phyloP scores from a whole-genome alignment of 257 asterid species.

The Buddleja alternifolia region DNA sequence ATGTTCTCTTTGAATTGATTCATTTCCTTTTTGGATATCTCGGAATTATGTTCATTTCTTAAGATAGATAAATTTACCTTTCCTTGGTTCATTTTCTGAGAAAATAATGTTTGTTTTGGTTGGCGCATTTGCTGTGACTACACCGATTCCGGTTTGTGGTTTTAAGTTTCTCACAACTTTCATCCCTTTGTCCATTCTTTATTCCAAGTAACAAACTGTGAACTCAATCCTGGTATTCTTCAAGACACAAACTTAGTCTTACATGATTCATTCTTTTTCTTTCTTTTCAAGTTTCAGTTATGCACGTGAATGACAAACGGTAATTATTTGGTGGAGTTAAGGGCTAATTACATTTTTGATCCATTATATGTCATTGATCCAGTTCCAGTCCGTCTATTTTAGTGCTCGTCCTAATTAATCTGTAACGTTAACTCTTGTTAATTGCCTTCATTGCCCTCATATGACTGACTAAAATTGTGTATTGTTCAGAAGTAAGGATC shows the following conservation, averaged over 20 bases:
- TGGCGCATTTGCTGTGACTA: neutral
- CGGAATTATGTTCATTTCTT: neutral
- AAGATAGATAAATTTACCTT: no score
- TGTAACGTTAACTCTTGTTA: no score
- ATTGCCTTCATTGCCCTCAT: no score
- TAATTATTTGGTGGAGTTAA: no score
- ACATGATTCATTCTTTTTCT: neutral
- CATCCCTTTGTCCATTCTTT: neutral
- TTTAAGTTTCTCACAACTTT: neutral
- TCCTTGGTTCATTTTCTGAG: no score
- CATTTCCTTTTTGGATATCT: neutral
- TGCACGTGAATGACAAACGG: neutral
- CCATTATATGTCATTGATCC: no score
- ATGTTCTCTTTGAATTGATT: neutral
- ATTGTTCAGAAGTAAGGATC: no score
- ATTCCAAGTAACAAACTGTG: constrained; percentile 71
- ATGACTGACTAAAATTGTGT: no score
- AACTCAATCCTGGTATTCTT: constrained; percentile 86
- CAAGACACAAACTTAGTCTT: neutral
- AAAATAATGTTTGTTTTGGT: neutral
- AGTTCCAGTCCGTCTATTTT: no score
- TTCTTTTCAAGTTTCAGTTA: neutral
- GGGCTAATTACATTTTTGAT: no score
- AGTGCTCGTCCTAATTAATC: no score
- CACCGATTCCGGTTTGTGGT: no score